Conservation (phyloP, 2,329 filamentous ascomycete species). For the Xylariaceae sp. region DNA sequence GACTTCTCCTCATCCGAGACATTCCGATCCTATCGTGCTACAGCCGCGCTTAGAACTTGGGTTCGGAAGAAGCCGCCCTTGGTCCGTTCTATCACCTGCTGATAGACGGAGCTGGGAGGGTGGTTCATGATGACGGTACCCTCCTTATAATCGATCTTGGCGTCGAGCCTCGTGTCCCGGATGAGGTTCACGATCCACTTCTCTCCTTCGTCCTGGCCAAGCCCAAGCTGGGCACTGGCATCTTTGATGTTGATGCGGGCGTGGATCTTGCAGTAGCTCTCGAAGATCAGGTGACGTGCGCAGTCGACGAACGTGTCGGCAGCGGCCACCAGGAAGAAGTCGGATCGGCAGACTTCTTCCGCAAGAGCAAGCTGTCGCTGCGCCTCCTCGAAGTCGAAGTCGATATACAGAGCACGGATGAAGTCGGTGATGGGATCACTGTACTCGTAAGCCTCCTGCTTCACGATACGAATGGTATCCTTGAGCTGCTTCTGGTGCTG, state of each 20-base stretch:
- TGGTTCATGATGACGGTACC: conserved; percentile 99
- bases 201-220: conserved; percentile 92
- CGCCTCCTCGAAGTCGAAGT: conserved; percentile 96
- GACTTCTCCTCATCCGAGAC: too few relatives aligned
- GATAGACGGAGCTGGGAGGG: conserved; percentile 95
- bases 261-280: conserved; percentile 99
- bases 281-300: conserved; percentile 92
- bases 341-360: conserved; percentile 83
- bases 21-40: conserved; percentile 42
- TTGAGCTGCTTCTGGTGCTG: conserved; percentile 98
- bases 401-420: conserved; percentile 89
- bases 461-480: conserved; percentile 90
- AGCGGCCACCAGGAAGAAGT: conserved; percentile 89
- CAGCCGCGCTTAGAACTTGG: conserved; percentile 76
- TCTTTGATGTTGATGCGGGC: conserved; percentile 98
- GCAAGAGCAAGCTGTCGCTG: conserved; percentile 81
- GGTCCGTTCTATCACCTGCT: conserved; percentile 98
- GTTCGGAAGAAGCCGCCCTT: conserved; percentile 99
- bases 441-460: conserved; percentile 98
- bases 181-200: conserved; percentile 99
- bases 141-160: conserved; percentile 99
- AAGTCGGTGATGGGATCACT: conserved; percentile 93
- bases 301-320: conserved; percentile 89
- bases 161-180: conserved; percentile 92
- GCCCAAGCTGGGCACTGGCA: conserved; percentile 81